Conservation (phyloP, 176 grass and related monocot genomes). For the Eleusine coracana region DNA sequence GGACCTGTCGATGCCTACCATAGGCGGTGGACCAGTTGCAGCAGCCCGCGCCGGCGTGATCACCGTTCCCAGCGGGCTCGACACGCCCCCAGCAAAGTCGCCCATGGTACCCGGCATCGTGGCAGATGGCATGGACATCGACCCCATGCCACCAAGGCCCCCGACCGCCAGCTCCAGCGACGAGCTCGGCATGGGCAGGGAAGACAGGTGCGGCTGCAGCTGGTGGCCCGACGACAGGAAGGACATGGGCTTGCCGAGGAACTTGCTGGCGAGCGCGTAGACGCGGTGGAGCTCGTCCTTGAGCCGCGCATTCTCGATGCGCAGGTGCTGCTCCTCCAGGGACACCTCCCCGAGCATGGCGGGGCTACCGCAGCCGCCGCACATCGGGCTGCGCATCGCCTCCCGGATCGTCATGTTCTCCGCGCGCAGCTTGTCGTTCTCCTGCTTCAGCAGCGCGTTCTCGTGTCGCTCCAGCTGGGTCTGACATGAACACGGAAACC, state of each 20-base stretch:
- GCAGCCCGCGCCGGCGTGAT: constrained; percentile 55
- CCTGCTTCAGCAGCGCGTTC: constrained; percentile 87
- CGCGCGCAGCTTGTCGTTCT: constrained; percentile 86
- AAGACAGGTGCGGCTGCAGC: constrained; percentile 38
- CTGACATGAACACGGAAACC: constrained; percentile 35
- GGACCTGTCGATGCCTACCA: constrained; percentile 61
- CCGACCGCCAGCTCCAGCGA: constrained; percentile 73
- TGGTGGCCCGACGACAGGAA: constrained; percentile 2
- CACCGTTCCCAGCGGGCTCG: constrained; percentile 70
- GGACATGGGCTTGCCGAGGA: constrained; percentile 77
- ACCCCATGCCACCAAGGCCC: constrained; percentile 46
- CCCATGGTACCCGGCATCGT: constrained; percentile 36
- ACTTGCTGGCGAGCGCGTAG: constrained; percentile 75
- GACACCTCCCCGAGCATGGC: constrained; percentile 86
- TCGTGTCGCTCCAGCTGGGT: constrained; percentile 97
- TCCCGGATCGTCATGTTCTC: constrained; percentile 90
- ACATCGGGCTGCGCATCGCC: constrained; percentile 81
- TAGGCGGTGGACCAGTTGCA: constrained; percentile 16
- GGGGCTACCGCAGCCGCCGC: constrained; percentile 77
- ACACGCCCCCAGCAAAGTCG: constrained; percentile 57
- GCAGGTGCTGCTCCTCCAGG: constrained; percentile 88
- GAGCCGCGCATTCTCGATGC: constrained; percentile 89
- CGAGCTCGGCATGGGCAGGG: constrained; percentile 67
- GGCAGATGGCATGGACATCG: constrained; percentile 45
- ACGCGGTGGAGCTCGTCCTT: constrained; percentile 89